Conservation (phyloP, 202 grass and related monocot species). For the Zoysia matrella region DNA sequence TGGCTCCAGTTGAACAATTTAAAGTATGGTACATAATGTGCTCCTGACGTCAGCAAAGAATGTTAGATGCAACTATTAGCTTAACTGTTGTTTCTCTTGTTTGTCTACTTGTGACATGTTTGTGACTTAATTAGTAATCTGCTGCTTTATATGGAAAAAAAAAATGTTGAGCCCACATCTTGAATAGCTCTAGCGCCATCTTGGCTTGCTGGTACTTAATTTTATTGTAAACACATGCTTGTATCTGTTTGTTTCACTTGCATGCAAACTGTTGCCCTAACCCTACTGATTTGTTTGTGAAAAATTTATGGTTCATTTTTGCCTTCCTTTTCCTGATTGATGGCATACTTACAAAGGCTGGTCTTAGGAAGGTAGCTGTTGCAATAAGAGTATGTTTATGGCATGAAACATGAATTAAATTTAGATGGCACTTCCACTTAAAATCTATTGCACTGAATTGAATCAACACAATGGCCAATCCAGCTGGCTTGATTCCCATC, state of each 20-base stretch:
- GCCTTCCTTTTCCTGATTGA: background rate
- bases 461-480: too few species aligned
- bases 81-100: conserved; percentile 30
- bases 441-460: background rate
- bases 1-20: conserved; percentile 61
- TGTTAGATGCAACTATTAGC: conserved; percentile 22
- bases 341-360: background rate
- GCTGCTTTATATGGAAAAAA: background rate
- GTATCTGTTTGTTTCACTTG: conserved; percentile 15
- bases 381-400: background rate
- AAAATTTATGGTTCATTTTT: background rate
- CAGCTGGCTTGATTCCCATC: background rate
- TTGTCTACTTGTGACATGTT: conserved; percentile 28
- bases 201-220: background rate
- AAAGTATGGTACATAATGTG: conserved; percentile 1
- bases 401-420: background rate
- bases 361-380: conserved; percentile 1
- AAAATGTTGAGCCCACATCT: background rate
- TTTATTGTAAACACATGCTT: background rate
- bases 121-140: conserved; percentile 21
- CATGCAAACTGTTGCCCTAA: background rate
- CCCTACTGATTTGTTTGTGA: background rate
- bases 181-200: background rate
- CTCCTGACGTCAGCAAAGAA: conserved; percentile 22
- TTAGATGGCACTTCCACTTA: background rate